These are phyloP conservation scores for Cystofilobasidium capitatum DNA, from an alignment of 768 basidiomycete species.

Conservation along the genomic window DNA sequence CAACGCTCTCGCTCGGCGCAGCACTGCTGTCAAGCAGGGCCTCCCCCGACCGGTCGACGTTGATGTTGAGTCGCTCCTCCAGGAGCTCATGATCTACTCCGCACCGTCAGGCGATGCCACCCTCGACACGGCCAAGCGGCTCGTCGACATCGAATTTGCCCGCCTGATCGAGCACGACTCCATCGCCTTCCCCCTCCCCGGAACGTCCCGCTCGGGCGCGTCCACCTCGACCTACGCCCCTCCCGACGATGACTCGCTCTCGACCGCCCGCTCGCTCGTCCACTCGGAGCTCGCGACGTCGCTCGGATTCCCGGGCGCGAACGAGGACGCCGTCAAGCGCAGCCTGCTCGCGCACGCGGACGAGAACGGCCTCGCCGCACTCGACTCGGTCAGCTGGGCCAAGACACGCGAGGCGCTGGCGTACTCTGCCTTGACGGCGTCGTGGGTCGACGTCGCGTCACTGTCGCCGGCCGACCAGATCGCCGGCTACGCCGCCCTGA, in stretches of 20 bases:
- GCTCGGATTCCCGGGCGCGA: conserved; percentile 78
- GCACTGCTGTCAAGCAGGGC: conserved; percentile 65
- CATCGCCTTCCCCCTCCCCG: conserved; percentile 75
- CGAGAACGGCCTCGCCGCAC: conserved; percentile 40
- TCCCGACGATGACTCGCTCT: conserved; percentile 56
- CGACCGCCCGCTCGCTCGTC: conserved; percentile 58
- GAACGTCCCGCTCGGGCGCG: conserved; percentile 61
- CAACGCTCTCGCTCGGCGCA: conserved; percentile 69
- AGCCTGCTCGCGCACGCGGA: conserved; percentile 59
- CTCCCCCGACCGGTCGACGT: conserved; percentile 81
- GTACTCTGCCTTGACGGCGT: conserved; percentile 50
- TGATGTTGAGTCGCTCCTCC: conserved; percentile 56
- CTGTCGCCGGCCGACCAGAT: conserved; percentile 43
- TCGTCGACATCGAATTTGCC: conserved; percentile 70
- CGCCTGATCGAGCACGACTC: conserved; percentile 77
- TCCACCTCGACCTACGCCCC: conserved; percentile 53
- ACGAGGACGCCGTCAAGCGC: conserved; percentile 64
- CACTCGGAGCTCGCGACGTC: conserved; percentile 68
- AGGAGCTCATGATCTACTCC: conserved; percentile 44
- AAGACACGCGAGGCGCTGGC: conserved; percentile 52
- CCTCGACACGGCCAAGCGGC: conserved; percentile 47
- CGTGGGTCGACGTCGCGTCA: conserved; percentile 58
- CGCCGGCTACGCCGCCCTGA: conserved; percentile 53
- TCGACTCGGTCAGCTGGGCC: conserved; percentile 57
- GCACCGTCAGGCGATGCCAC: conserved; percentile 38